Evolutionary conservation across 352 stramenopile genomes (phyloP).

Genomic region (Elongisporangium undulatum): DNA sequence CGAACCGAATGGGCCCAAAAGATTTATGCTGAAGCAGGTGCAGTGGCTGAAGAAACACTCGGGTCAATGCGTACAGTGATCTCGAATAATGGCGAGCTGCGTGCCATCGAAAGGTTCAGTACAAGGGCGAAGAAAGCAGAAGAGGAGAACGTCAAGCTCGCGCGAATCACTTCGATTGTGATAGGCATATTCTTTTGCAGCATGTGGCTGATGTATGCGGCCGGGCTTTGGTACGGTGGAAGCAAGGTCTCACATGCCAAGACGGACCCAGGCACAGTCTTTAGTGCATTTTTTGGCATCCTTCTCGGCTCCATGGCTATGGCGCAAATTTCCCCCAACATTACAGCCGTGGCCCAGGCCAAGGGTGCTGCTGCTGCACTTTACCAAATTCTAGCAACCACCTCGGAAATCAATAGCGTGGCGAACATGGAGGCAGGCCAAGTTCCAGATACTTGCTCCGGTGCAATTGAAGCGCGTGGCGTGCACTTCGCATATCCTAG

Average conservation of each 20-base stretch:
- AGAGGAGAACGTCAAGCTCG: constrained; percentile 33
- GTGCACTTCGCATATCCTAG: constrained; percentile 78
- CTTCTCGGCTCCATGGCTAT: constrained; percentile 22
- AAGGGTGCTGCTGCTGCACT: constrained; percentile 7
- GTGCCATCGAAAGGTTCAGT: constrained; percentile 28
- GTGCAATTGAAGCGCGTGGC: constrained; percentile 46
- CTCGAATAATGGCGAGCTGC: constrained; percentile 33
- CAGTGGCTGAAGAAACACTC: constrained; percentile 37
- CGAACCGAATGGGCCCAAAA: constrained; percentile 24
- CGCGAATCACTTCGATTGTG: constrained; percentile 16
- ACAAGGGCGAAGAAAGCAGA: constrained; percentile 20
- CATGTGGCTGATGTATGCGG: constrained; percentile 44
- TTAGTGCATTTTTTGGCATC: constrained; percentile 41
- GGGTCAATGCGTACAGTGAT: constrained; percentile 34
- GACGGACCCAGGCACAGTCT: constrained; percentile 28
- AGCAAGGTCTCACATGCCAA: constrained; percentile 27
- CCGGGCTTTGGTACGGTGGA: constrained; percentile 53
- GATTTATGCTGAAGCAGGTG: constrained; percentile 38
- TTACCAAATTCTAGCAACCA: not conserved
- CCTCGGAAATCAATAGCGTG: constrained; percentile 8
- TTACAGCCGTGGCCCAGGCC: constrained; percentile 14
- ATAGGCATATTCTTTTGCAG: constrained; percentile 31
- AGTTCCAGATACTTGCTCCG: constrained; percentile 26
- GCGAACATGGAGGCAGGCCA: not conserved
- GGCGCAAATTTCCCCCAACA: constrained; percentile 23